Evolutionary conservation across 2,329 filamentous ascomycete genomes (phyloP), one percentile per base, ranked within the genome.

Genomic region (Akanthomyces lecanii): DNA sequence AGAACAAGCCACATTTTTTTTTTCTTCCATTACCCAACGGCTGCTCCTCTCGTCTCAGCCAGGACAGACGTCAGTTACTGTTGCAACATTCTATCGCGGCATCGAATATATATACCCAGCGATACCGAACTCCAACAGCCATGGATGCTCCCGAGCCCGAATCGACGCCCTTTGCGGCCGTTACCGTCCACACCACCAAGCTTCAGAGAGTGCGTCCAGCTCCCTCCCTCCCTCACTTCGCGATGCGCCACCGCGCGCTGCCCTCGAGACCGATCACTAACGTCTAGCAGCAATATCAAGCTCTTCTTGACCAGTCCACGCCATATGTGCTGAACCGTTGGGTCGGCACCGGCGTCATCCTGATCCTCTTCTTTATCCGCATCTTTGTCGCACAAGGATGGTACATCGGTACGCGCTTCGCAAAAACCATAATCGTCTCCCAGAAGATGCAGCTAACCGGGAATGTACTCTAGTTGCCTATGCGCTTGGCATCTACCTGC

Each of bases 401-500:
- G 95, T 99, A 99, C 76, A 98, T 99, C 69, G 92, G 92, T 97
- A 74, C 64, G 82, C 51, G 28, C 54, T 4, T 30, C 28, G 33
- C 38, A 8, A 14, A 33, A 45, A 14, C 18, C 4, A 23, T 4
- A 16, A 45, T 12, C 18, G 23, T 12, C 5, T 42, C n/a, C 25
- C 14, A 3, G 1, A 14, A 36, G 18, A 44, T n/a, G 18, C 18
- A 36, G 47, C 63, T 66, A 50, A 66, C 63, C n/a, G 23, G 3
- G 14, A 16, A 7, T 51, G 14, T 16, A 0, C 38, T 64, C 50
- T 69, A 96, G 95, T 99, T 71, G 94, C 93, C 69, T 99, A 99
- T 78, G 95, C 94, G 44, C 88, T 99, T 62, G 95, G 94, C 70
- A 99, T 99, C 78, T 99, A 99, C 82, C 90, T 99, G 54, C 88